These are phyloP conservation scores for Scorias spongiosa DNA, from an alignment of 2,329 filamentous ascomycete species.

Conservation along the genomic window DNA sequence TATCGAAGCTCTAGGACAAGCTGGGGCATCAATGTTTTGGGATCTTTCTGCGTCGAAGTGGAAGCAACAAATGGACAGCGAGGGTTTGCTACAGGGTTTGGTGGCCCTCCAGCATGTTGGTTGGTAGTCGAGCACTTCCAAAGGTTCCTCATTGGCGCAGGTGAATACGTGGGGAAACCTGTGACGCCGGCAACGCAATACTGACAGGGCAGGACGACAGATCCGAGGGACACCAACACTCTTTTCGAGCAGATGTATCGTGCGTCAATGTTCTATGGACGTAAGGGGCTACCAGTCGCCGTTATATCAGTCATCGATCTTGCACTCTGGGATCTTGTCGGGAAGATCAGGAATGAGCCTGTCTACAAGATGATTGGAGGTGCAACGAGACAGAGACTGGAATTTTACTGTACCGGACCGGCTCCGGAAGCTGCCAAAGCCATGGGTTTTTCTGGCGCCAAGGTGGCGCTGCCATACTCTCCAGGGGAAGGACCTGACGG, in stretches of 20 bases:
- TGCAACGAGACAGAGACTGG: constrained; percentile 63
- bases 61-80: constrained; percentile 83
- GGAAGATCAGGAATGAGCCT: constrained; percentile 81
- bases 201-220: constrained; percentile 27
- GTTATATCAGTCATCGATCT: constrained; percentile 92
- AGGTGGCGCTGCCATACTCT: constrained; percentile 79
- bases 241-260: constrained; percentile 96
- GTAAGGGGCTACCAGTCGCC: constrained; percentile 78
- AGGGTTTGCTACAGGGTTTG: constrained; percentile 86
- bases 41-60: constrained; percentile 81
- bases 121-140: constrained; percentile 86
- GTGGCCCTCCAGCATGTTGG: constrained; percentile 87
- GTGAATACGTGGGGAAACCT: constrained; percentile 20
- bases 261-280: constrained; percentile 88
- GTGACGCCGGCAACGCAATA: background rate
- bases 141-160: constrained; percentile 71
- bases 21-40: constrained; percentile 91
- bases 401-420: constrained; percentile 93
- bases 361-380: constrained; percentile 92
- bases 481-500: constrained; percentile 74
- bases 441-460: constrained; percentile 83
- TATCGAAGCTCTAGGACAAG: constrained; percentile 78
- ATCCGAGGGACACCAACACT: constrained; percentile 80
- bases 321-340: constrained; percentile 80
- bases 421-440: constrained; percentile 63